Evolutionary conservation across 2,329 filamentous ascomycete species (phyloP).

Genomic region (Epichloe baconii): DNA sequence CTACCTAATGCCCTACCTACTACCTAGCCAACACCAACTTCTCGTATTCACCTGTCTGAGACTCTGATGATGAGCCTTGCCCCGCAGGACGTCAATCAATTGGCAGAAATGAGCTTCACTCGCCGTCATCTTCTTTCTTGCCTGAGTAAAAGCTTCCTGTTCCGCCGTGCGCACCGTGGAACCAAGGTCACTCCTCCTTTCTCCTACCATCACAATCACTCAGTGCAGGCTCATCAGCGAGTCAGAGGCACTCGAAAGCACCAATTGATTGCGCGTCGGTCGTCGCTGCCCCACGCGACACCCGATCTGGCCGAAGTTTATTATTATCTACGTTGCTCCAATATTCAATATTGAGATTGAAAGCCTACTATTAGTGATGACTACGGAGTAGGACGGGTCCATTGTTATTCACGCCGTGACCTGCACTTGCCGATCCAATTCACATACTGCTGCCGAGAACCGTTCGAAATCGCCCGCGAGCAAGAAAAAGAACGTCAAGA

Average conservation of each 20-base stretch:
- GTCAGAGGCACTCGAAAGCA: not conserved
- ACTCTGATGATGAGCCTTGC: not conserved
- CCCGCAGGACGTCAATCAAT: not conserved
- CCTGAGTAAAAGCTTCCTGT: not conserved
- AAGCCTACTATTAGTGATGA: not conserved
- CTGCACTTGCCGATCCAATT: not conserved
- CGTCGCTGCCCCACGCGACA: not conserved
- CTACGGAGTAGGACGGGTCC: not conserved
- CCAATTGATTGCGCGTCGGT: not conserved
- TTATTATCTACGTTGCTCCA: not conserved
- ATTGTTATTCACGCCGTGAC: not conserved
- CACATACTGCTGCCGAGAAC: not conserved
- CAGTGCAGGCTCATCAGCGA: not conserved
- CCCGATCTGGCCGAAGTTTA: not conserved
- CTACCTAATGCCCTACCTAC: not conserved
- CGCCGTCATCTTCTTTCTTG: not conserved
- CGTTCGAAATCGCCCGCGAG: not conserved
- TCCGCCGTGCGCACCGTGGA: not conserved
- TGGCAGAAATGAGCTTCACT: not conserved
- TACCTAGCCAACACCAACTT: not conserved
- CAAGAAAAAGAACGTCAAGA: not conserved
- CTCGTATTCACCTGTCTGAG: constrained; percentile 3
- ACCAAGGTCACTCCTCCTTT: not conserved
- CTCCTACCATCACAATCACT: not conserved
- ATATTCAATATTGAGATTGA: not conserved